A percentile compares a stretch with the other conserved stretches of the same genome.
Conservation (phyloP, 139 green algal species). For the Picocystis salinarum region DNA sequence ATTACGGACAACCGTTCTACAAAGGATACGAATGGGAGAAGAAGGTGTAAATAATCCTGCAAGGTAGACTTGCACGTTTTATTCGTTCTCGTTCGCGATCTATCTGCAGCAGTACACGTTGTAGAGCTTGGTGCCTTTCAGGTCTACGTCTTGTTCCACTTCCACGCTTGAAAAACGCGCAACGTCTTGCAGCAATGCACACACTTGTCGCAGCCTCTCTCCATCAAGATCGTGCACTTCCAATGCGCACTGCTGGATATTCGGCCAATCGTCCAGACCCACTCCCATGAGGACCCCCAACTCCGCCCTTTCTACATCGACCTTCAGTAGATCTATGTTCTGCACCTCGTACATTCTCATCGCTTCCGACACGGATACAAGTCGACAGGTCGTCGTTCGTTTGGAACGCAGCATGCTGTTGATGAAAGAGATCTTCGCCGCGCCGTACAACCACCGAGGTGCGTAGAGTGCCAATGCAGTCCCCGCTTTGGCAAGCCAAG, state of each 20-base stretch:
- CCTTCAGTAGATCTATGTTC: constrained; percentile 24
- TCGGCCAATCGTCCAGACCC: constrained; percentile 12
- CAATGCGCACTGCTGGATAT: constrained; percentile 21
- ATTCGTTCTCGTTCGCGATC: too few relatives aligned
- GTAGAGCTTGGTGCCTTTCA: too few relatives aligned
- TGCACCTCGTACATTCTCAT: constrained; percentile 5
- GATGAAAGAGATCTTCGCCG: too few relatives aligned
- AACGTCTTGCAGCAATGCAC: too few relatives aligned
- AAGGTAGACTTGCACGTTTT: too few relatives aligned
- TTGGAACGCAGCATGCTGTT: constrained; percentile 6
- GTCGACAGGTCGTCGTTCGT: neutral
- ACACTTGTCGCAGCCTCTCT: too few relatives aligned
- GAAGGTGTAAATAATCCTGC: constrained; percentile 2
- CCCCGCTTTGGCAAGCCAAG: too few relatives aligned
- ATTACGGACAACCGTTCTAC: neutral
- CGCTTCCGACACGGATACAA: constrained; percentile 18
- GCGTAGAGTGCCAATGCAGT: too few relatives aligned
- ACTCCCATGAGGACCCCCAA: constrained; percentile 25
- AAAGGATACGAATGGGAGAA: neutral
- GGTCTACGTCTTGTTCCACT: too few relatives aligned
- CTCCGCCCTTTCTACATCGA: constrained; percentile 35
- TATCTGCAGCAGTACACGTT: too few relatives aligned
- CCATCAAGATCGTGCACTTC: constrained; percentile 19
- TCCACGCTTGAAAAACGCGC: too few relatives aligned
- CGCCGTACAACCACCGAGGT: too few relatives aligned